Conservation (phyloP, 768 basidiomycete species). For the Russula foetens region DNA sequence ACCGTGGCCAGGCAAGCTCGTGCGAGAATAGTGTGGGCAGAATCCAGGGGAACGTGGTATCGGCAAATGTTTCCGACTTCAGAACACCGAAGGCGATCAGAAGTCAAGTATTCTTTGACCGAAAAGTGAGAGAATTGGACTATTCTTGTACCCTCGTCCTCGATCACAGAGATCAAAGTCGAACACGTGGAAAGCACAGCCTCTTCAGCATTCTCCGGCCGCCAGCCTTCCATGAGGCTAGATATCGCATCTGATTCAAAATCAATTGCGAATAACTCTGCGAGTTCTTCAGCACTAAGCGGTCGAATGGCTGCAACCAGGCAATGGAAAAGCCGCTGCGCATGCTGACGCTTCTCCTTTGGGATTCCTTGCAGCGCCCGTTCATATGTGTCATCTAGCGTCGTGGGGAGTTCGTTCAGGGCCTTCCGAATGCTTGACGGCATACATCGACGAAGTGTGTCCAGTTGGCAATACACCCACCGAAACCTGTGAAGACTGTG, state of each 20-base stretch:
- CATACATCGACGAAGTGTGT: neutral
- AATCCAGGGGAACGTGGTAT: neutral
- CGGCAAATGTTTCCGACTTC: neutral
- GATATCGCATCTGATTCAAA: neutral
- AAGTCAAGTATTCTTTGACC: neutral
- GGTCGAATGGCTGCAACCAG: neutral
- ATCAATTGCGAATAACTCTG: neutral
- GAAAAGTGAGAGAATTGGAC: constrained; percentile 1
- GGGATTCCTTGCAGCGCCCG: neutral
- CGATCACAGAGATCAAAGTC: neutral
- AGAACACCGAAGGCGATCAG: neutral
- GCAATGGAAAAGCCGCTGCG: neutral
- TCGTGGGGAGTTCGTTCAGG: neutral
- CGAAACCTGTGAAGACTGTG: neutral
- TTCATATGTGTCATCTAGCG: neutral
- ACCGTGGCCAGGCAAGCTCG: neutral
- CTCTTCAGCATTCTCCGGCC: neutral
- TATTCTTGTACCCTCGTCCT: neutral
- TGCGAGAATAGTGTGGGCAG: neutral
- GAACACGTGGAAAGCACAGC: neutral
- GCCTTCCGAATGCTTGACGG: neutral
- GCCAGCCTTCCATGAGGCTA: neutral
- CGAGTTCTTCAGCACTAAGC: neutral
- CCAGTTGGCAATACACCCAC: neutral
- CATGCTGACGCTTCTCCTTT: neutral